Percentiles rank a stretch among this genome's conserved stretches.
These are phyloP conservation scores for Arachnomyces sp. DNA, from an alignment of 2,329 filamentous ascomycete species.

Conservation along the genomic window DNA sequence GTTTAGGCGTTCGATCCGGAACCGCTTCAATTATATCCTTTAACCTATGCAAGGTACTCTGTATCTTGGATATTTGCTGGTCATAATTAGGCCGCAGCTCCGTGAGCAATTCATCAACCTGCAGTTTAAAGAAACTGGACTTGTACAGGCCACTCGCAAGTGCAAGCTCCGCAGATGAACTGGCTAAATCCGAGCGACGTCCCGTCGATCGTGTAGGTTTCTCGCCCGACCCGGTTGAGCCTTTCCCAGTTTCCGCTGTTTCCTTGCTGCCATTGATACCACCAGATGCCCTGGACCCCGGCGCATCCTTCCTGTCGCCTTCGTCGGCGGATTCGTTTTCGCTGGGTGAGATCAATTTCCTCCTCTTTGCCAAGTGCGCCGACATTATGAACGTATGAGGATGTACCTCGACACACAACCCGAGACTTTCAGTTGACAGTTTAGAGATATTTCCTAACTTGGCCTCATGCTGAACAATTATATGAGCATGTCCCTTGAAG, in stretches of 20 bases:
- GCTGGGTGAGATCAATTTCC: slow-evolving; percentile 37
- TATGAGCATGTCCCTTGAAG: no score
- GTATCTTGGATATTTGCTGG: slow-evolving; percentile 47
- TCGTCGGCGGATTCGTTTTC: slow-evolving; percentile 9
- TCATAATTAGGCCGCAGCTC: slow-evolving; percentile 53
- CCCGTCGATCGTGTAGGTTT: no score
- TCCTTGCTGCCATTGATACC: no score
- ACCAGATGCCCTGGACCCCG: no score
- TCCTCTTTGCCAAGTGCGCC: slow-evolving; percentile 34
- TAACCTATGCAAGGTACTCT: slow-evolving; percentile 47
- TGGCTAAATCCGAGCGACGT: no score
- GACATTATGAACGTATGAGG: slow-evolving; percentile 20
- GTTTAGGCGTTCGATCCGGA: slow-evolving; percentile 42
- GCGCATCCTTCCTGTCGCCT: slow-evolving; percentile 16
- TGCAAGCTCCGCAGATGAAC: slow-evolving; percentile 24
- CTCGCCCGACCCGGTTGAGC: no score
- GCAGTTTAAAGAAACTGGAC: slow-evolving; percentile 60
- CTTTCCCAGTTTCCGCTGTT: no score
- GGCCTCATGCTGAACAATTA: no score
- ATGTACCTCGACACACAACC: no score
- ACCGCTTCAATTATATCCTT: slow-evolving; percentile 53
- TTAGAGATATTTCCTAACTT: no score
- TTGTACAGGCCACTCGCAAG: slow-evolving; percentile 51
- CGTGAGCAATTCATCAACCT: slow-evolving; percentile 56
- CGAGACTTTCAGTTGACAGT: no score